phyloP scores from a whole-genome alignment of 2,329 filamentous ascomycete genomes.

The Aspergillus fijiensis region DNA sequence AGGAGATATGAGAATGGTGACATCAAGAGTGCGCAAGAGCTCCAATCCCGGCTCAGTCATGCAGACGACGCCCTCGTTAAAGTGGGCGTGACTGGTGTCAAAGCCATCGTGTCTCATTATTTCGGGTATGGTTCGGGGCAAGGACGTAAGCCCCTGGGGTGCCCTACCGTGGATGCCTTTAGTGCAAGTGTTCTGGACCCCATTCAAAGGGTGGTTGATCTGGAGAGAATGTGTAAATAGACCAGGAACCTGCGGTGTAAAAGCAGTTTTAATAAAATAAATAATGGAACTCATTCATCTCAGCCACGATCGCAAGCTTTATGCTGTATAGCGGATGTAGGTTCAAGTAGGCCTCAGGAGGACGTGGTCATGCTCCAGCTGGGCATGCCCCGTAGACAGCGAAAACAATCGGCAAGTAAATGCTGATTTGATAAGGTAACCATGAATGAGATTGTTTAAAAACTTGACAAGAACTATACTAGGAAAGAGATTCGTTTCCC shows the following conservation, averaged over 20 bases:
- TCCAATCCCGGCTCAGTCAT: background rate
- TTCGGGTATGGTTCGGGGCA: background rate
- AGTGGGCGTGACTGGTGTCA: background rate
- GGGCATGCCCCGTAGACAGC: too few species aligned
- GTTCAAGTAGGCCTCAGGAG: too few species aligned
- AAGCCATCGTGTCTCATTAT: background rate
- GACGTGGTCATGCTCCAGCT: too few species aligned
- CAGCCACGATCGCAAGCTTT: too few species aligned
- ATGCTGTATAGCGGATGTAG: too few species aligned
- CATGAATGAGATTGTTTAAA: too few species aligned
- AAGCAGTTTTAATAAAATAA: too few species aligned
- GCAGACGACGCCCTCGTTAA: slow-evolving; percentile 1
- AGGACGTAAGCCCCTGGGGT: background rate
- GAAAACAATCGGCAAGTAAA: too few species aligned
- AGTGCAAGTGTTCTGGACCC: background rate
- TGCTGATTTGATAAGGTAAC: too few species aligned
- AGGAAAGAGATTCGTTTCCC: background rate
- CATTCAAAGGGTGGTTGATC: background rate
- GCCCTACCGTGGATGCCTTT: background rate
- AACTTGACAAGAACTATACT: too few species aligned
- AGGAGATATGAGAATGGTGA: background rate
- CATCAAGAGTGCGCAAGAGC: background rate
- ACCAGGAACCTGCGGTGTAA: too few species aligned
- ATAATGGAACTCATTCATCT: too few species aligned
- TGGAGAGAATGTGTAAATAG: background rate